Percentiles rank a stretch among this genome's conserved stretches.
phyloP scores from a whole-genome alignment of 352 stramenopile genomes.

The Globisporangium spiculum region DNA sequence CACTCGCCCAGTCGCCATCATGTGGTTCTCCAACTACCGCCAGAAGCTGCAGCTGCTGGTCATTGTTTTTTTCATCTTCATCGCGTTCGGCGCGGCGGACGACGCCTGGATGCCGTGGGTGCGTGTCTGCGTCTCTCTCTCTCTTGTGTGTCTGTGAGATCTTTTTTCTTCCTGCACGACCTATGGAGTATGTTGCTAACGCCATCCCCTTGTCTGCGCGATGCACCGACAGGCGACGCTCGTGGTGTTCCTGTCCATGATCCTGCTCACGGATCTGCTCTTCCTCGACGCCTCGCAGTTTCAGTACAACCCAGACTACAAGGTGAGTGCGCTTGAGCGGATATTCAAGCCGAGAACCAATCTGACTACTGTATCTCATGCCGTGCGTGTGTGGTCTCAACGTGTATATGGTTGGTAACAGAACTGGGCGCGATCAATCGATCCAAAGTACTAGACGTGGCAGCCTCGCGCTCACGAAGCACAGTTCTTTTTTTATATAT shows the following conservation, averaged over 20 bases:
- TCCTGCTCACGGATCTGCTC: conserved; percentile 67
- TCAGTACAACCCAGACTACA: conserved; percentile 85
- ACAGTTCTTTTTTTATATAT: conserved; percentile 10
- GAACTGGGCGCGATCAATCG: conserved; percentile 75
- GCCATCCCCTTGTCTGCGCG: background rate
- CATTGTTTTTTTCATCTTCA: conserved; percentile 81
- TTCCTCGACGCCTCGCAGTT: conserved; percentile 76
- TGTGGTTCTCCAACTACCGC: conserved; percentile 76
- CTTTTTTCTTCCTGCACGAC: background rate
- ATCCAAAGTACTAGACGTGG: conserved; percentile 65
- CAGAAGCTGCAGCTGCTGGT: conserved; percentile 79
- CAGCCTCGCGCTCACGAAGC: background rate
- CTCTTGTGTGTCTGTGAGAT: background rate
- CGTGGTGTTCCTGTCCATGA: conserved; percentile 72
- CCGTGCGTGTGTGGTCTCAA: background rate
- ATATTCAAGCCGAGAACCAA: too few relatives aligned
- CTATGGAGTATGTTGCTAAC: background rate
- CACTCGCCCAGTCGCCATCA: conserved; percentile 22
- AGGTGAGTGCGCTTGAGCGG: conserved; percentile 33
- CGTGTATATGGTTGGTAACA: conserved; percentile 15
- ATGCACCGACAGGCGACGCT: conserved; percentile 46
- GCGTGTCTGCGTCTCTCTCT: conserved; percentile 20
- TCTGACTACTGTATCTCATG: background rate
- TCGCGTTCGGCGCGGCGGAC: conserved; percentile 70
- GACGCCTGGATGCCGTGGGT: conserved; percentile 84